A percentile compares a stretch with the other conserved stretches of the same genome.
Evolutionary conservation across 129 eudicot genomes (phyloP).

Genomic region (Smallanthus sonchifolius): DNA sequence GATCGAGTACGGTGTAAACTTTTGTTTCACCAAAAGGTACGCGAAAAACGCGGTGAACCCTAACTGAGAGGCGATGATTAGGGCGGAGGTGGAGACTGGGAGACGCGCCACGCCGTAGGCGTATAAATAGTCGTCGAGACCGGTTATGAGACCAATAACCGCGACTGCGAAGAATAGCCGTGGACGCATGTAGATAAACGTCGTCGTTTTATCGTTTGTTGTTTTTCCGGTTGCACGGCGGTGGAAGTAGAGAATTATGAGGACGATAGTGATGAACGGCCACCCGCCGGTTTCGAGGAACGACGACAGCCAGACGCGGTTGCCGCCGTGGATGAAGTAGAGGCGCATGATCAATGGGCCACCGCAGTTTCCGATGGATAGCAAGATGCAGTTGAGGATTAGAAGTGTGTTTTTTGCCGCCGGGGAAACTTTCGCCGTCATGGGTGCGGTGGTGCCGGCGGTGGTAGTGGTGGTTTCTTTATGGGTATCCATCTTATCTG

Average conservation of each 20-base stretch:
- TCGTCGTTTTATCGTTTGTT: conserved; percentile 3
- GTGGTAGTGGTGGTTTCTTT: not conserved
- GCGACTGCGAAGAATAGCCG: conserved; percentile 23
- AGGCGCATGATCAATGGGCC: conserved; percentile 40
- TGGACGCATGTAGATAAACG: conserved; percentile 23
- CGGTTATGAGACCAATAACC: conserved; percentile 34
- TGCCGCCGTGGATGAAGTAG: conserved; percentile 49
- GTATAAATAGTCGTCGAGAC: conserved; percentile 41
- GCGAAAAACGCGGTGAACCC: conserved; percentile 53
- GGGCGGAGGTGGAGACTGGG: conserved; percentile 39
- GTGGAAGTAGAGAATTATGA: conserved; percentile 27
- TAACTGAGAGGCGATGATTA: conserved; percentile 44
- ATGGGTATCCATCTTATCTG: not conserved
- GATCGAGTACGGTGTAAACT: conserved; percentile 45
- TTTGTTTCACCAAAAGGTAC: conserved; percentile 42
- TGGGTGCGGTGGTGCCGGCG: conserved; percentile 1
- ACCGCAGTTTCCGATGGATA: conserved; percentile 42
- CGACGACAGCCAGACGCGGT: conserved; percentile 43
- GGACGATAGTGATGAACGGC: conserved; percentile 29
- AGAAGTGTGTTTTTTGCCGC: conserved; percentile 24
- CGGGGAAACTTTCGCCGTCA: conserved; percentile 18
- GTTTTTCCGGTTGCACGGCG: conserved; percentile 15
- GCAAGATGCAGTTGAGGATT: conserved; percentile 22
- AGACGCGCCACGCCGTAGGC: conserved; percentile 41
- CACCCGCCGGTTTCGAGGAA: conserved; percentile 40